A percentile compares a stretch with the other conserved stretches of the same genome.
Evolutionary conservation across 768 basidiomycete genomes (phyloP).

Genomic region (Gyrodon lividus): DNA sequence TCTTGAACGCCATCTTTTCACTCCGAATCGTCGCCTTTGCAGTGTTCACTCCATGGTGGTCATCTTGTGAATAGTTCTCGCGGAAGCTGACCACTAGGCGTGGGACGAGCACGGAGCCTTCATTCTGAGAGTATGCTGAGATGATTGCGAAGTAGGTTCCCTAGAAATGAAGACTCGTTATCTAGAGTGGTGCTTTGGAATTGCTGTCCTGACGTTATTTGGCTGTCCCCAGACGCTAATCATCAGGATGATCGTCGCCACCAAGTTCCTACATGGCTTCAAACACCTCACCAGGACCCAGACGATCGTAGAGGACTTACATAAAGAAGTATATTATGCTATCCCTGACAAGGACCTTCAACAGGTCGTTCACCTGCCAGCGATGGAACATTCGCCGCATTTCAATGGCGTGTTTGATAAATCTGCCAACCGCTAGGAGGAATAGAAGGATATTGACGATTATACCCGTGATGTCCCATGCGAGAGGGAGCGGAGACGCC

Average conservation of each 20-base stretch:
- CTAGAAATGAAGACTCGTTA: neutral
- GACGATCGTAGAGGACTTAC: conserved; percentile 8
- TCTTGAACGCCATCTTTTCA: conserved; percentile 9
- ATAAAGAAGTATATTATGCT: conserved; percentile 20
- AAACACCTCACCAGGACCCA: neutral
- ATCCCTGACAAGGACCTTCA: conserved; percentile 16
- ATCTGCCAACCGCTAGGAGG: conserved; percentile 13
- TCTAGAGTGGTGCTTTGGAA: no score
- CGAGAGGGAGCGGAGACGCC: conserved; percentile 6
- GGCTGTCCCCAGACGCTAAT: conserved; percentile 14
- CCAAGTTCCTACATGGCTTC: conserved; percentile 9
- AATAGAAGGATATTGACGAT: conserved; percentile 14
- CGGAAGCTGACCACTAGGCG: conserved; percentile 21
- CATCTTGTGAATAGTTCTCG: conserved; percentile 11
- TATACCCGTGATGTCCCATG: conserved; percentile 16
- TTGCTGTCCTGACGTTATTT: conserved; percentile 5
- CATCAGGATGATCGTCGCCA: conserved; percentile 17
- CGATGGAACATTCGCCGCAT: conserved; percentile 3
- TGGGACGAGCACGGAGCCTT: conserved; percentile 17
- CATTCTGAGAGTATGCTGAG: conserved; percentile 19
- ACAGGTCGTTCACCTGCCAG: conserved; percentile 14
- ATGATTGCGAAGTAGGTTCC: conserved; percentile 9
- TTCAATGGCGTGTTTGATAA: conserved; percentile 10
- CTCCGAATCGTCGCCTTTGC: conserved; percentile 1
- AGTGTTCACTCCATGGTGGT: neutral